Conservation (phyloP, 257 asterid species). For the Solanum ossicruentum region DNA sequence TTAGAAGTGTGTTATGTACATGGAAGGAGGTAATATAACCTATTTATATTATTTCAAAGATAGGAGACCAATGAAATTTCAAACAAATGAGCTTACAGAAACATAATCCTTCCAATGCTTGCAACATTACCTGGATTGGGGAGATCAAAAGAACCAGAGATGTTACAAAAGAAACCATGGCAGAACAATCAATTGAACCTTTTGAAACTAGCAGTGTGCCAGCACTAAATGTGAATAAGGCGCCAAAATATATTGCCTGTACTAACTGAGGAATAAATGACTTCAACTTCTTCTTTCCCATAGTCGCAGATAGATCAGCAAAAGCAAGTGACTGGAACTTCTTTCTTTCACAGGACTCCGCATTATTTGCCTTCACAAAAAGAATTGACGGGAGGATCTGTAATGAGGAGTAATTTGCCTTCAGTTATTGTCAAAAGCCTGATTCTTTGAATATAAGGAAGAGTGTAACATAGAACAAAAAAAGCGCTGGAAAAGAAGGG, state of each 20-base stretch:
- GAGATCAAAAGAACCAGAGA: conserved; percentile 70
- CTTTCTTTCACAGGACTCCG: conserved; percentile 52
- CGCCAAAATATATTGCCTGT: conserved; percentile 53
- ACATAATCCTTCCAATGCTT: background rate
- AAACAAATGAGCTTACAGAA: background rate
- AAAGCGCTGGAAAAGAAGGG: background rate
- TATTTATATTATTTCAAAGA: background rate
- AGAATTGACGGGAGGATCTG: conserved; percentile 82
- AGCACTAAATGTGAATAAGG: conserved; percentile 40
- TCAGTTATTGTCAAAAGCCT: background rate
- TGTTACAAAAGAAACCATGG: conserved; percentile 57
- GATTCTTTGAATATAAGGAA: background rate
- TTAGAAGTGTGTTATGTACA: background rate
- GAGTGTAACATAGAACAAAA: background rate
- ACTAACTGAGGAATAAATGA: conserved; percentile 78
- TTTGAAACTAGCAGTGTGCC: conserved; percentile 47
- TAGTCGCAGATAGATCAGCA: conserved; percentile 47
- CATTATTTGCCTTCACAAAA: conserved; percentile 83
- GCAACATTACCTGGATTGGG: conserved; percentile 67
- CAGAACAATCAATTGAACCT: conserved; percentile 41
- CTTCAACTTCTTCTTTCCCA: conserved; percentile 75
- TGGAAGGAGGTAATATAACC: background rate
- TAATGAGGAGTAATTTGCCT: background rate
- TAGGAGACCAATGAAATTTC: background rate
- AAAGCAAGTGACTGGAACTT: conserved; percentile 68